Conservation (phyloP, 805 yeast species). For the Metschnikowia shivogae region DNA sequence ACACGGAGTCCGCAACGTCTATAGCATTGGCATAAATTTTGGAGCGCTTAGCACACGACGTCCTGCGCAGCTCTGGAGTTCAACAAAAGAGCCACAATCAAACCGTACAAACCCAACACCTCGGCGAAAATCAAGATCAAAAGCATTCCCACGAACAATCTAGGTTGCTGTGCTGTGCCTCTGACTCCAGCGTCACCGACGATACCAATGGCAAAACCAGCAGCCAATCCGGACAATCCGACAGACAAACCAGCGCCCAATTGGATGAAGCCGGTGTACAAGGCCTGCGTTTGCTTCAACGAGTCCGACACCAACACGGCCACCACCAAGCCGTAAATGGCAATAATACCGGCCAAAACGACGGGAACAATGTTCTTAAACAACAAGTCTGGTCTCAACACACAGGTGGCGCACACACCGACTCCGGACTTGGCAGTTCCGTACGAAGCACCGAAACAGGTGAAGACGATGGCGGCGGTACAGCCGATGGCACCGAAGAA, state of each 20-base stretch:
- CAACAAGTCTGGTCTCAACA: constrained; percentile 92
- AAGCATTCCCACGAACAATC: constrained; percentile 97
- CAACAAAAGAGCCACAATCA: constrained; percentile 94
- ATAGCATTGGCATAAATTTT: neutral
- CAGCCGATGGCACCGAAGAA: constrained; percentile 99
- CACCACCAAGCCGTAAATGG: constrained; percentile 96
- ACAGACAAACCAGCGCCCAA: constrained; percentile 97
- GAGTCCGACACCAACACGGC: constrained; percentile 91
- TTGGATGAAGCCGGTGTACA: constrained; percentile 96
- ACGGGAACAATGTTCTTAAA: constrained; percentile 95
- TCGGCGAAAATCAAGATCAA: constrained; percentile 98
- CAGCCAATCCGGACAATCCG: constrained; percentile 95
- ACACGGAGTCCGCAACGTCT: constrained; percentile 1
- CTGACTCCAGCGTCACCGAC: constrained; percentile 99
- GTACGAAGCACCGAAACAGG: constrained; percentile 98
- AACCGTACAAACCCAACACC: constrained; percentile 97
- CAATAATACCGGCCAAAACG: constrained; percentile 99
- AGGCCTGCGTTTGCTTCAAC: constrained; percentile 79
- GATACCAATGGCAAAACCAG: constrained; percentile 98
- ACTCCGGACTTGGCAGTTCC: constrained; percentile 99
- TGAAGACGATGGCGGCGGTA: constrained; percentile 97
- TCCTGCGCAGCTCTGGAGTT: constrained; percentile 97
- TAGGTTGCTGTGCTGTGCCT: constrained; percentile 97
- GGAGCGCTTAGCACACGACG: constrained; percentile 60
- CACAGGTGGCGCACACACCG: constrained; percentile 98